Base-by-base conservation (phyloP, 1,284 basidiomycete genomes). In the Ganoderma leucocontextum region DNA sequence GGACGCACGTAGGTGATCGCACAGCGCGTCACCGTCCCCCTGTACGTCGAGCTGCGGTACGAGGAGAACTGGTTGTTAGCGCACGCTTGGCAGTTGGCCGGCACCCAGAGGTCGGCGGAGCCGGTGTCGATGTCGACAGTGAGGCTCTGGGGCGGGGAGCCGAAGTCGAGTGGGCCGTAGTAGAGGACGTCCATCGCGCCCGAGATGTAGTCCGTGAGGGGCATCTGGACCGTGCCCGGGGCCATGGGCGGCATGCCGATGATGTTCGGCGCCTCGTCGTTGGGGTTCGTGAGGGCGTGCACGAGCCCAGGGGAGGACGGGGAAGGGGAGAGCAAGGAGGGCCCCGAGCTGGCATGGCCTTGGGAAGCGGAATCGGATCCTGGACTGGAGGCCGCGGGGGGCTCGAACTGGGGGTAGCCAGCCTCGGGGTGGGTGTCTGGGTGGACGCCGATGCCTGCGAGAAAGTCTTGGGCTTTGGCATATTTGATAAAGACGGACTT, bases 41-140 rank as follows among this genome's bases (percentile, higher is more conserved):
- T 67, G 74, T 79, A 88, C 2, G 86, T 85, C 5, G 76, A 79
- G 72, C 87, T 89, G 19, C 71, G 66, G 9, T 57, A 66, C 2
- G 80, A 66, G 35, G 80, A 72, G 72, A 84, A 88, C 66, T 83
- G 80, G 10, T 73, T 73, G 53, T 77, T 76, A 15, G 69, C 70
- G 69, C 87, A 90, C 22, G 74, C 35, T 1, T 60, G 38, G 71
- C 87, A 89, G 47, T 77, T 69, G 15, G 79, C 79, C 19, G 86
- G 82, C 15, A 88, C 73, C 87, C 87, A 90, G 22, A 86, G 79
- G 73, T 90, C 89, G 35, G 88, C 82, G 4, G 87, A 89, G 60
- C 89, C 89, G 2, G 88, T 90, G 74, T 90, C 88, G 70, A 89
- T 77, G 73, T 88, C 85, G 33, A 89, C 80, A 1, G 81, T 78